A percentile compares a stretch with the other conserved stretches of the same genome.
phyloP scores from a whole-genome alignment of 2,329 filamentous ascomycete genomes.

The Pseudocercospora cruenta region DNA sequence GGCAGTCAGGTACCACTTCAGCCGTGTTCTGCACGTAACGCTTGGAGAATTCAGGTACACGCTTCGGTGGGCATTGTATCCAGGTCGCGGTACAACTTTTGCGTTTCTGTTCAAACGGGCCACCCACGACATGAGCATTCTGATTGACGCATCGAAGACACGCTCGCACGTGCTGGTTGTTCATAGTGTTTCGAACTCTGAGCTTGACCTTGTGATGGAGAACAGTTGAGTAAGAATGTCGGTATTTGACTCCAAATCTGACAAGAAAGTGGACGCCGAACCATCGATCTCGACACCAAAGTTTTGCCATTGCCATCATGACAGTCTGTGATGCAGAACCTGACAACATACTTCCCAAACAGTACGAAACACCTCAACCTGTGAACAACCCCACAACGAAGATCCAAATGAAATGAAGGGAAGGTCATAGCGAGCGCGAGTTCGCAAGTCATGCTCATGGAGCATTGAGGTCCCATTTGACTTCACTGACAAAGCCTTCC shows the following conservation, averaged over 20 bases:
- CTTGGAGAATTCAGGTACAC: not conserved
- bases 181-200: not conserved
- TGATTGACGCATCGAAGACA: not conserved
- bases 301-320: not conserved
- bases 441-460: not conserved
- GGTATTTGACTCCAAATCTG: not conserved
- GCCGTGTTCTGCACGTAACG: not conserved
- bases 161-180: not conserved
- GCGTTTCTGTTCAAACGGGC: not conserved
- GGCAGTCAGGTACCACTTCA: not conserved
- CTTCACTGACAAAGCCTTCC: conserved; percentile 34
- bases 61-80: not conserved
- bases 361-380: not conserved
- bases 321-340: not conserved
- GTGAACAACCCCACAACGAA: not conserved
- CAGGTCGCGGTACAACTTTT: not conserved
- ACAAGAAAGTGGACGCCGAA: not conserved
- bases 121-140: not conserved
- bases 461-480: not conserved
- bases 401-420: not conserved
- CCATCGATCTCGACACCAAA: not conserved
- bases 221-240: not conserved
- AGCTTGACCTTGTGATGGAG: not conserved
- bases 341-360: not conserved
- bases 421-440: not conserved